phyloP scores from a whole-genome alignment of 2,329 filamentous ascomycete species.

The Parafenestella ontariensis region DNA sequence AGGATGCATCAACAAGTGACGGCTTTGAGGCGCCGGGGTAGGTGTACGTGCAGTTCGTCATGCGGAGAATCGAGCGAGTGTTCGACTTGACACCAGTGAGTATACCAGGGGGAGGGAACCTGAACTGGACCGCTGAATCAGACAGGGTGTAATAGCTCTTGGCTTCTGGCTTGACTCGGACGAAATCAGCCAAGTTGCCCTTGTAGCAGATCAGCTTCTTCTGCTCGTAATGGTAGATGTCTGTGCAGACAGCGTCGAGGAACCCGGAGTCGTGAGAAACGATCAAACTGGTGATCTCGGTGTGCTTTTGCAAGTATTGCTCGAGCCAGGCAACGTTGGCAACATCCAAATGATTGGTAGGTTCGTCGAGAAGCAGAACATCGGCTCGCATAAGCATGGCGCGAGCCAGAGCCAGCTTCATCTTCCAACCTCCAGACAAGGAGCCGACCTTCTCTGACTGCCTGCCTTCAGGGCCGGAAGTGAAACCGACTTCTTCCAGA shows the following conservation, averaged over 20 bases:
- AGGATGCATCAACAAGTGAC: slow-evolving; percentile 86
- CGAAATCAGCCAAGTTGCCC: slow-evolving; percentile 83
- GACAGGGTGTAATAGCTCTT: slow-evolving; percentile 98
- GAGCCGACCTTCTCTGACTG: slow-evolving; percentile 92
- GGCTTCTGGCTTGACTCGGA: slow-evolving; percentile 87
- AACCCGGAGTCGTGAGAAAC: slow-evolving; percentile 99
- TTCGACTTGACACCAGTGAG: slow-evolving; percentile 93
- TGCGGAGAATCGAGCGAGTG: slow-evolving; percentile 92
- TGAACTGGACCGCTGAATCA: slow-evolving; percentile 88
- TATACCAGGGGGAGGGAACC: slow-evolving; percentile 95
- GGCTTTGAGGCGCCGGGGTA: slow-evolving; percentile 91
- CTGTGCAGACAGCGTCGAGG: slow-evolving; percentile 95
- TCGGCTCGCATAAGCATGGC: slow-evolving; percentile 98
- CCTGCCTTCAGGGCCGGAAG: slow-evolving; percentile 83
- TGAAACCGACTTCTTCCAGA: slow-evolving; percentile 92
- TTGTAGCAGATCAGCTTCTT: slow-evolving; percentile 93
- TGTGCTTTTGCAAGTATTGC: slow-evolving; percentile 93
- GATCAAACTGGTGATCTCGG: slow-evolving; percentile 95
- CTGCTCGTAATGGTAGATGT: slow-evolving; percentile 98
- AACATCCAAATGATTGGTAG: slow-evolving; percentile 98
- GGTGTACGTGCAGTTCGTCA: slow-evolving; percentile 90
- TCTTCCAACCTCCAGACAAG: slow-evolving; percentile 98
- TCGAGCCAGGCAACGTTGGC: slow-evolving; percentile 96
- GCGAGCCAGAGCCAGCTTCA: slow-evolving; percentile 95
- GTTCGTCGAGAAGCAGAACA: slow-evolving; percentile 94